Evolutionary conservation across 768 basidiomycete genomes (phyloP), one percentile per base, ranked within the genome.

Genomic region (Lactifluus subvellereus): DNA sequence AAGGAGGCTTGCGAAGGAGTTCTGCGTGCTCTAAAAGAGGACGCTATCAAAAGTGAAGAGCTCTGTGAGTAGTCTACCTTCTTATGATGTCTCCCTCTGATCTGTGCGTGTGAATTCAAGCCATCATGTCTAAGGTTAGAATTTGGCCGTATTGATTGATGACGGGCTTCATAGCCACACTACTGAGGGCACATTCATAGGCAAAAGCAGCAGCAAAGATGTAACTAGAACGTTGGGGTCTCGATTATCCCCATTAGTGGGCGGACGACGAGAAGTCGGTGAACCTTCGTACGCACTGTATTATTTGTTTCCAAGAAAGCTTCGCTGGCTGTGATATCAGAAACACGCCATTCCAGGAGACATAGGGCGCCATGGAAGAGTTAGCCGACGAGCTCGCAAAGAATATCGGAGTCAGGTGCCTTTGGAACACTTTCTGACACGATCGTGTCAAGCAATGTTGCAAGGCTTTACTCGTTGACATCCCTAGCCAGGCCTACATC

Each of bases 21-120:
- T 61, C 80, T 78, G 57, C 83, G 85, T 14, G 92, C 91, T n/a
- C 81, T 94, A 67, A 72, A 77, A 43, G 90, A 92, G 7, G 91
- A 91, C 14, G 71, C 94, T 42, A 88, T 96, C 62, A 92, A 89
- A 74, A 82, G 94, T 40, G 89, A 93, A 73, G 93, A 96, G 13
- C 77, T 96, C 35, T 91, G 88, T 89, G 72, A 76, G 87, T 79
- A 42, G 33, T 27, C 13, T 51, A 20, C 14, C 45, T 6, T 33
- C 35, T 54, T 42, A 9, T 16, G 8, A 33, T 43, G 42, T 47
- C 9, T 48, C 51, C 20, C 4, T 52, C 59, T 54, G 32, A 61
- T 50, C 50, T 32, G 27, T 27, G n/a, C 32, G 37, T 49, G 42
- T 59, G 16, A 66, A 47, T 35, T 20, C 13, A 35, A 89, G 88